Conservation (phyloP, 2,329 filamentous ascomycete species). For the Colletotrichum tabaci region DNA sequence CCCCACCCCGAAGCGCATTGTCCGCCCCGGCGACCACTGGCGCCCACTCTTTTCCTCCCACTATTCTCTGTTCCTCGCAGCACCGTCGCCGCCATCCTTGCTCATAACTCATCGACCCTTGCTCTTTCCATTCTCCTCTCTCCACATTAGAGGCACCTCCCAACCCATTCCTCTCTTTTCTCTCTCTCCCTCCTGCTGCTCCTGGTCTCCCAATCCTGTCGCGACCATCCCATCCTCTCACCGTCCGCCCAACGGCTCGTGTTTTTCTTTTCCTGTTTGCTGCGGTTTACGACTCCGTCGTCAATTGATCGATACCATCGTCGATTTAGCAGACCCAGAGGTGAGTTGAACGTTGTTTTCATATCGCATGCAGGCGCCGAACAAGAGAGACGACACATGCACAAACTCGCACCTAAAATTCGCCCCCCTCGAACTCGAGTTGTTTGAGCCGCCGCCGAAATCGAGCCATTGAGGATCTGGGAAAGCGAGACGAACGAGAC, state of each 20-base stretch:
- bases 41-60: slow-evolving; percentile 30
- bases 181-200: slow-evolving; percentile 42
- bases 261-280: slow-evolving; percentile 44
- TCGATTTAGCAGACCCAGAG: slow-evolving; percentile 26
- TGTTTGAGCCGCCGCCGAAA: slow-evolving; percentile 21
- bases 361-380: background rate
- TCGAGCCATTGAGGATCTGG: slow-evolving; percentile 22
- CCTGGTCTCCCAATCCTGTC: slow-evolving; percentile 41
- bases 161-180: slow-evolving; percentile 45
- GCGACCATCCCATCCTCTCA: slow-evolving; percentile 44
- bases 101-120: slow-evolving; percentile 39
- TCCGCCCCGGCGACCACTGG: slow-evolving; percentile 36
- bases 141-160: slow-evolving; percentile 44
- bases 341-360: slow-evolving; percentile 16
- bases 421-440: slow-evolving; percentile 12
- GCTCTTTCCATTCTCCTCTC: slow-evolving; percentile 42
- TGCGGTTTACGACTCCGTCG: slow-evolving; percentile 36
- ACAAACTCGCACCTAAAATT: slow-evolving; percentile 6
- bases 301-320: slow-evolving; percentile 33
- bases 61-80: slow-evolving; percentile 32
- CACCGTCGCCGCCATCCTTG: slow-evolving; percentile 35
- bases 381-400: slow-evolving; percentile 12
- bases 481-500: slow-evolving; percentile 35
- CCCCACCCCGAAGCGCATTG: slow-evolving; percentile 31
- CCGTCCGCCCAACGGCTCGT: slow-evolving; percentile 40